These are phyloP conservation scores for Deinandra increscens DNA, from an alignment of 129 eudicot genomes.

Conservation along the genomic window DNA sequence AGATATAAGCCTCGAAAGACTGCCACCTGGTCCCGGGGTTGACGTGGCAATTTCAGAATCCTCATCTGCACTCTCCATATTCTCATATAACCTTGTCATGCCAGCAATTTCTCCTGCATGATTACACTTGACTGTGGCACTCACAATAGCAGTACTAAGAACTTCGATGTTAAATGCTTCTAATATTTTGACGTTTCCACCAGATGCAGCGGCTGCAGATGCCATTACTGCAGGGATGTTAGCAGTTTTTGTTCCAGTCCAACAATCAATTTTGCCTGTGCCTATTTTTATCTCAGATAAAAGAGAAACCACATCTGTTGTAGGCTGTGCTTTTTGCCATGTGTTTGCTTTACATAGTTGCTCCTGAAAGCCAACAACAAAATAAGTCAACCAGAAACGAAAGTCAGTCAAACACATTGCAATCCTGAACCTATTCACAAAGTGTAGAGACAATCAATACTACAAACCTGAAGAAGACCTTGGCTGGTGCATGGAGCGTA, in stretches of 20 bases:
- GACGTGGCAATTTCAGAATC: constrained; percentile 35
- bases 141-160: constrained; percentile 87
- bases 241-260: constrained; percentile 87
- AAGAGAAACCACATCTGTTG: constrained; percentile 91
- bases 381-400: background rate
- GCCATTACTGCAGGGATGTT: constrained; percentile 99
- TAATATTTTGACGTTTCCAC: constrained; percentile 64
- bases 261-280: constrained; percentile 80
- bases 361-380: constrained; percentile 51
- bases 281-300: constrained; percentile 91
- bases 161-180: constrained; percentile 93
- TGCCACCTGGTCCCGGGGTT: constrained; percentile 39
- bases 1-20: constrained; percentile 54
- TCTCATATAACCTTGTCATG: constrained; percentile 92
- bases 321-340: constrained; percentile 88
- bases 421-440: constrained; percentile 10
- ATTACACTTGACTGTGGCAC: constrained; percentile 93
- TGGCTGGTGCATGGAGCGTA: constrained; percentile 98
- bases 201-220: constrained; percentile 99
- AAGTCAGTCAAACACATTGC: constrained; percentile 12
- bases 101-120: constrained; percentile 99
- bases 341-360: constrained; percentile 90
- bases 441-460: background rate
- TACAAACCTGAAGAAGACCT: constrained; percentile 96
- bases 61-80: constrained; percentile 68